Percentiles rank a stretch among this genome's conserved stretches.
phyloP scores from a whole-genome alignment of 2,329 filamentous ascomycete genomes.

The Pestalotiopsis sp. region DNA sequence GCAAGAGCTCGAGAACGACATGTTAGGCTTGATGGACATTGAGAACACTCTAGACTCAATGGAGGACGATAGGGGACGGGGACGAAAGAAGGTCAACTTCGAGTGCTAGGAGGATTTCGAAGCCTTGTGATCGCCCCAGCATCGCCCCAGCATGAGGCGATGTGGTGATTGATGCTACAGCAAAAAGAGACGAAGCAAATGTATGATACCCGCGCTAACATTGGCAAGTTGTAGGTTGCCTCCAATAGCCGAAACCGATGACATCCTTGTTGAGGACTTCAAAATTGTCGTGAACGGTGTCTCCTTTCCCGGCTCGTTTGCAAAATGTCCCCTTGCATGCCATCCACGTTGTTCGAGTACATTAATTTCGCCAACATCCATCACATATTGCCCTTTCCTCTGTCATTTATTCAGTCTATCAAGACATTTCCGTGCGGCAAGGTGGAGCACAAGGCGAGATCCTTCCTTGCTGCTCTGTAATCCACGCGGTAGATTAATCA shows the following conservation, averaged over 20 bases:
- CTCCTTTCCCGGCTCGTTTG: neutral
- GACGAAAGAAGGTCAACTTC: conserved; percentile 56
- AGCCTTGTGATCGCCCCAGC: conserved; percentile 16
- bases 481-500: conserved; percentile 69
- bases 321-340: neutral
- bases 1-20: conserved; percentile 63
- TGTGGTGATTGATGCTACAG: neutral
- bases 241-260: neutral
- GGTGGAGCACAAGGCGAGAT: conserved; percentile 78
- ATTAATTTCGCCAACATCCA: neutral
- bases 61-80: conserved; percentile 51
- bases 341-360: neutral
- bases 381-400: neutral
- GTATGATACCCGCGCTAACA: conserved; percentile 13
- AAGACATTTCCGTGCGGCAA: conserved; percentile 62
- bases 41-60: conserved; percentile 61
- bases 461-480: conserved; percentile 77
- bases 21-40: conserved; percentile 69
- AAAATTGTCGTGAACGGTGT: neutral
- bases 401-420: neutral
- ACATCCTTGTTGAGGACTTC: neutral
- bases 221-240: conserved; percentile 6
- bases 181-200: neutral
- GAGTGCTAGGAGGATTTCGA: conserved; percentile 38
- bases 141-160: too few relatives aligned